Evolutionary conservation across 2,329 filamentous ascomycete species (phyloP).

Genomic region (Stagonosporopsis cucurbitacearum): DNA sequence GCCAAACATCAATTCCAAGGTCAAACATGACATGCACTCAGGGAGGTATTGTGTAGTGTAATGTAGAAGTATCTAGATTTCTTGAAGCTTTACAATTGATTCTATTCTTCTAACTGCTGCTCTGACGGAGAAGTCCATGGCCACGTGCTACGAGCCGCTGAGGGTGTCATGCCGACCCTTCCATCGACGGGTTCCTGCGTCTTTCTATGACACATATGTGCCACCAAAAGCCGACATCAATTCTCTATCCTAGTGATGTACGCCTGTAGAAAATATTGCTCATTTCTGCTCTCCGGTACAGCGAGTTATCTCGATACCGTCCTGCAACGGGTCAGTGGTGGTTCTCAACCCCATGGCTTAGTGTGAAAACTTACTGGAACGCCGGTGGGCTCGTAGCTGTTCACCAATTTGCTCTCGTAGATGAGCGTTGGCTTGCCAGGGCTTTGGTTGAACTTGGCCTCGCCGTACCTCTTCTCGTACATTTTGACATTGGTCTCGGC

Average conservation of each 20-base stretch:
- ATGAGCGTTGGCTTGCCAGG: slow-evolving; percentile 68
- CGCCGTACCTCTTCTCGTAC: slow-evolving; percentile 56
- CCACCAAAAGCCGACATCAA: slow-evolving; percentile 1
- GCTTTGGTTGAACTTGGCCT: slow-evolving; percentile 52
- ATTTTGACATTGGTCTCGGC: slow-evolving; percentile 56
- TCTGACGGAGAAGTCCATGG: background rate
- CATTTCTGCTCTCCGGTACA: slow-evolving; percentile 50
- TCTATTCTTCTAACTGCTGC: background rate
- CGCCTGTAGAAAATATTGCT: background rate
- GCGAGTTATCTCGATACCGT: slow-evolving; percentile 70
- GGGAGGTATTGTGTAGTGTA: background rate
- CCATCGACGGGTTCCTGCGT: slow-evolving; percentile 13
- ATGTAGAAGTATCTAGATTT: background rate
- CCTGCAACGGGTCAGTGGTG: slow-evolving; percentile 51
- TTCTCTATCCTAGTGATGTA: background rate
- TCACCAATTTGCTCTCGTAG: slow-evolving; percentile 68
- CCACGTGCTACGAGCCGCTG: slow-evolving; percentile 10
- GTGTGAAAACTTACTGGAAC: slow-evolving; percentile 60
- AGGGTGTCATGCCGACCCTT: slow-evolving; percentile 2
- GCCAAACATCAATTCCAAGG: background rate
- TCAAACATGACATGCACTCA: background rate
- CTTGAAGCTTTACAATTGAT: background rate
- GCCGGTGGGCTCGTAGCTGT: slow-evolving; percentile 73
- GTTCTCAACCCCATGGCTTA: slow-evolving; percentile 1
- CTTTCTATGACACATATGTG: slow-evolving; percentile 9